Evolutionary conservation across 495 filamentous ascomycete genomes (phyloP), one percentile per base, ranked within the genome.

Genomic region (Arthonia radiata): DNA sequence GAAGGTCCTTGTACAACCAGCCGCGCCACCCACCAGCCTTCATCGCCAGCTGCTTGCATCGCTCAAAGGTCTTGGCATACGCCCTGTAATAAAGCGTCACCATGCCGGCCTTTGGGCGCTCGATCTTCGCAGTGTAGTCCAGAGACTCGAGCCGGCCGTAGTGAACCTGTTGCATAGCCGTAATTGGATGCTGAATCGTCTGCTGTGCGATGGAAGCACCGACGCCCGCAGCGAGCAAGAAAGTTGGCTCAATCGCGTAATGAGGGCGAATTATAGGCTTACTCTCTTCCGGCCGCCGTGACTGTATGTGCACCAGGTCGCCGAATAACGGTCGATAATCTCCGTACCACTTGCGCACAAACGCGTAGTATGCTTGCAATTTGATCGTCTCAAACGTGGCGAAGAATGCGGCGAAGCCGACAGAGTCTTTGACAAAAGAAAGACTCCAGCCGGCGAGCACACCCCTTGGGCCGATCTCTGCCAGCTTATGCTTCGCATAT

Each of bases 351-450:
- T 62, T 64, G 13, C 64, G 67, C 17, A 89, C 53, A 40, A 79
- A 92, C 10, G 50, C 56, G 46, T 86, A 86, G 49, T 81, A 91
- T 6, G 56, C 56, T 43, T 91, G 81, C 5, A 71, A 69, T 43
- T 92, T 90, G 37, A 89, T 50, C 27, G 66, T 81, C 48, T 92
- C 81, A 37, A 92, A 92, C 1, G 62, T 63, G 17, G 67, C 62
- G 47, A 92, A 92, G 52, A 91, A 92, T 10, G 77, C 46, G 5
- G 68, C 81, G 38, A 67, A 73, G 1, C 81, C 81, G 15, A 86
- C 50, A 10, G 75, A 64, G 42, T 92, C 81, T 37, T 81, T 81
- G 15, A 79, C 11, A 25, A 89, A 67, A 0, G 69, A 74, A 5
- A 92, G 48, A 9, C 62, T 53, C 64, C 67, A 90, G 12, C 81